Evolutionary conservation across 129 eudicot genomes (phyloP), one percentile per base, ranked within the genome.

Genomic region (Logfia minima): DNA sequence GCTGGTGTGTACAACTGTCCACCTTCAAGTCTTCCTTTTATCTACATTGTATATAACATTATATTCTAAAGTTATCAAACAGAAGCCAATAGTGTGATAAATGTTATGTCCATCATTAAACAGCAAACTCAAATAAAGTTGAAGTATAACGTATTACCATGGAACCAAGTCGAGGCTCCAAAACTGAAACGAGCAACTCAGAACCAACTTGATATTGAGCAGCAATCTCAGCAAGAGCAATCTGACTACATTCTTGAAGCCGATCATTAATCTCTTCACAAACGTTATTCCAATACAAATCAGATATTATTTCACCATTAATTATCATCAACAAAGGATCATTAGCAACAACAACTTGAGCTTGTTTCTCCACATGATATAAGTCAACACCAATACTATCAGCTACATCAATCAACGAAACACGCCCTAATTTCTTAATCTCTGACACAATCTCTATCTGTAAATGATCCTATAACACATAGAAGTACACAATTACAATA

Each of bases 1-100:
- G 99, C 97, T 8, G 99, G 99, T 22, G 99, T 95, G 75, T 95
- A 95, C 78, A 95, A 64, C 60, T 91, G 99, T 72, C 99, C 99
- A 66, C 97, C 97, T 89, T 95, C 99, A 80, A 95, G 94, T 81
- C 97, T 89, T 37, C 97, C 99, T 87, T 95, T 88, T 39, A 95
- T 85, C 99, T 95, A 77, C 78, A 81, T 43, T 64, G n/a, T 21
- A 70, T 48, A 62, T 17, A 72, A 41, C 31, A 78, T 70, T 23
- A 65, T 23, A 60, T 18, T 29, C 64, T 56, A 3, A 48, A 13
- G 18, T 48, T 48, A 48, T 4, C n/a, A 14, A 48, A 48, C 1
- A 14, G n/a, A 14, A 3, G 4, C 22, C 32, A 48, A n/a, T 5
- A 24, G 0, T 0, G 23, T 28, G 9, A 61, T 24, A 71, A 23